phyloP scores from a whole-genome alignment of 2,329 filamentous ascomycete genomes.

The Westerdykella aurantiaca region DNA sequence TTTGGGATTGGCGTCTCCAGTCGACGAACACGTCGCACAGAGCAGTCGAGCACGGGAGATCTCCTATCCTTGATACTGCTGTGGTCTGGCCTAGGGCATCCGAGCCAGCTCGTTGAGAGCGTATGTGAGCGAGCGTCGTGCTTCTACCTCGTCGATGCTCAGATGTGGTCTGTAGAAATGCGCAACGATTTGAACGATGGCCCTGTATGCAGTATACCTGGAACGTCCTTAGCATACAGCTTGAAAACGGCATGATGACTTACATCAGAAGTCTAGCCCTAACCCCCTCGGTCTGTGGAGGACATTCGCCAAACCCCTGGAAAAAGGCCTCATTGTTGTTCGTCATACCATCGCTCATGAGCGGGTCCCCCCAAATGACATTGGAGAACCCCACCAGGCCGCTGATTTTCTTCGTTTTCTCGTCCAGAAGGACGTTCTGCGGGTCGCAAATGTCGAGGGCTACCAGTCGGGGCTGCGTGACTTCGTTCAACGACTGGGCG shows the following conservation, averaged over 20 bases:
- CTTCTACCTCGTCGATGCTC: constrained; percentile 39
- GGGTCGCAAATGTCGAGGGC: constrained; percentile 45
- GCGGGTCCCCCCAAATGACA: constrained; percentile 52
- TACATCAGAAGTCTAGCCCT: constrained; percentile 39
- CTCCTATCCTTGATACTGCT: not conserved
- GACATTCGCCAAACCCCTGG: constrained; percentile 39
- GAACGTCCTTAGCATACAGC: not conserved
- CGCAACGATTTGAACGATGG: constrained; percentile 39
- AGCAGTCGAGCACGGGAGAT: not conserved
- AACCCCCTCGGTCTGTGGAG: constrained; percentile 26
- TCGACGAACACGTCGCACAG: too few species aligned
- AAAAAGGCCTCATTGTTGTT: constrained; percentile 38
- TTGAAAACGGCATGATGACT: constrained; percentile 13
- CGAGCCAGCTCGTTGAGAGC: constrained; percentile 35
- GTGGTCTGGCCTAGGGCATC: constrained; percentile 8
- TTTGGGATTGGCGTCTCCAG: not conserved
- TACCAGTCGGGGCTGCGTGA: constrained; percentile 49
- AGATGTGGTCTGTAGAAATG: constrained; percentile 42
- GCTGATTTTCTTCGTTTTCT: constrained; percentile 42
- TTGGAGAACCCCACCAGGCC: constrained; percentile 51
- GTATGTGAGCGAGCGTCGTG: constrained; percentile 38
- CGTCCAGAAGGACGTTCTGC: constrained; percentile 49
- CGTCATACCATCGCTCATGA: constrained; percentile 46
- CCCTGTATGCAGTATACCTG: constrained; percentile 44
- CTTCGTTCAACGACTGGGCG: constrained; percentile 43